Evolutionary conservation across 2,329 filamentous ascomycete species (phyloP).

Genomic region (Penicillium decumbens): DNA sequence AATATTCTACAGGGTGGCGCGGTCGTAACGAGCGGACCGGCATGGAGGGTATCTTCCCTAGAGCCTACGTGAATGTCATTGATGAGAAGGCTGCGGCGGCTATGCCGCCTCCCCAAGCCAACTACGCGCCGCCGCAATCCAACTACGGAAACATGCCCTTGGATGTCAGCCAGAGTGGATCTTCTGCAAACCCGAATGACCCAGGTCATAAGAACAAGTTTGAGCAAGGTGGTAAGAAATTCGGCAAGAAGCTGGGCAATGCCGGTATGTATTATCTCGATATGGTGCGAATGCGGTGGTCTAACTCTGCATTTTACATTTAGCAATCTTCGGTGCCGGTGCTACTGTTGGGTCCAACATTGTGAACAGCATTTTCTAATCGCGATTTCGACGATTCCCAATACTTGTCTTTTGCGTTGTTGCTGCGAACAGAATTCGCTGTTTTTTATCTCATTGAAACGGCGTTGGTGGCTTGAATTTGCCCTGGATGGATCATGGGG

Average conservation of each 20-base stretch:
- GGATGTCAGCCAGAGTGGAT: slow-evolving; percentile 60
- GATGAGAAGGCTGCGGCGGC: slow-evolving; percentile 54
- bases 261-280: slow-evolving; percentile 43
- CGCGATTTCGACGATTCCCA: background rate
- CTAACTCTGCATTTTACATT: slow-evolving; percentile 38
- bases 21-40: slow-evolving; percentile 79
- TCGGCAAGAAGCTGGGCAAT: slow-evolving; percentile 88
- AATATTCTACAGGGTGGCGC: slow-evolving; percentile 58
- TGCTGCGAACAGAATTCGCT: slow-evolving; percentile 2
- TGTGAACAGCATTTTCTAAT: slow-evolving; percentile 82
- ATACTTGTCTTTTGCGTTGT: background rate
- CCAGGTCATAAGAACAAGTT: slow-evolving; percentile 58
- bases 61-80: slow-evolving; percentile 72
- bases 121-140: slow-evolving; percentile 41
- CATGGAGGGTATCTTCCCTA: slow-evolving; percentile 89
- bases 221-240: slow-evolving; percentile 79
- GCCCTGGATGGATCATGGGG: slow-evolving; percentile 2
- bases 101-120: slow-evolving; percentile 40
- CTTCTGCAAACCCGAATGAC: slow-evolving; percentile 37
- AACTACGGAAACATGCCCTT: slow-evolving; percentile 63
- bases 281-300: background rate
- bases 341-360: slow-evolving; percentile 86
- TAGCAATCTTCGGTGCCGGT: slow-evolving; percentile 86
- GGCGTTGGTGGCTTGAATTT: slow-evolving; percentile 33
- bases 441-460: slow-evolving; percentile 23